phyloP scores from a whole-genome alignment of 495 filamentous ascomycete genomes.

The Penicillium cosmopolitanum region DNA sequence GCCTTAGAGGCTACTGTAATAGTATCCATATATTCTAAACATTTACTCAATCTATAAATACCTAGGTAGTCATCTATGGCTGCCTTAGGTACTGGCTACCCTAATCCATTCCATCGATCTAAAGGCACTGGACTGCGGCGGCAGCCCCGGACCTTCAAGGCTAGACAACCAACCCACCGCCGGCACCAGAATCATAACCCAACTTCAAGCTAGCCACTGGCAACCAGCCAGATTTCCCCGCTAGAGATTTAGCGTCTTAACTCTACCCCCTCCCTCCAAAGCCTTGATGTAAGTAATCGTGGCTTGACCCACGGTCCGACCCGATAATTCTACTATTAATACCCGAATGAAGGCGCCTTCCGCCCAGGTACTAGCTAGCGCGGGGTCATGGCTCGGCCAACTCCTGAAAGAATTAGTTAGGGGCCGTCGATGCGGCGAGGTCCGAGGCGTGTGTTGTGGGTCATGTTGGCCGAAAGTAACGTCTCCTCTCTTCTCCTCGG shows the following conservation, averaged over 20 bases:
- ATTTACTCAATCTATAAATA: too few relatives aligned
- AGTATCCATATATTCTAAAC: too few relatives aligned
- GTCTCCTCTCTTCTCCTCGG: neutral
- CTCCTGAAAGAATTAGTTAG: constrained; percentile 1
- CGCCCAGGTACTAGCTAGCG: neutral
- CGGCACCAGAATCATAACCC: too few relatives aligned
- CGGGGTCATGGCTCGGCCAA: constrained; percentile 5
- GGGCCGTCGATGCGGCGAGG: neutral
- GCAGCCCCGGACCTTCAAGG: too few relatives aligned
- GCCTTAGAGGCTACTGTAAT: too few relatives aligned
- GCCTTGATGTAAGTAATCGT: neutral
- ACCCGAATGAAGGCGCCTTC: neutral
- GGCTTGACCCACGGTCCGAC: neutral
- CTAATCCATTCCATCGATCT: too few relatives aligned
- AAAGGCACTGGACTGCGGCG: too few relatives aligned
- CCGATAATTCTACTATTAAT: neutral
- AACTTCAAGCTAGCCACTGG: too few relatives aligned
- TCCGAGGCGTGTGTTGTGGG: constrained; percentile 9
- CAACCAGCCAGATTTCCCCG: too few relatives aligned
- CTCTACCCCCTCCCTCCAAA: neutral
- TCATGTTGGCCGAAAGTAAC: constrained; percentile 14
- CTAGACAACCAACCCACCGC: too few relatives aligned
- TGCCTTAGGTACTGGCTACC: too few relatives aligned
- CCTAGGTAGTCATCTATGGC: too few relatives aligned
- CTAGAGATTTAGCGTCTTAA: neutral